Evolutionary conservation across 768 basidiomycete genomes (phyloP).

Genomic region (Trametes cingulata): DNA sequence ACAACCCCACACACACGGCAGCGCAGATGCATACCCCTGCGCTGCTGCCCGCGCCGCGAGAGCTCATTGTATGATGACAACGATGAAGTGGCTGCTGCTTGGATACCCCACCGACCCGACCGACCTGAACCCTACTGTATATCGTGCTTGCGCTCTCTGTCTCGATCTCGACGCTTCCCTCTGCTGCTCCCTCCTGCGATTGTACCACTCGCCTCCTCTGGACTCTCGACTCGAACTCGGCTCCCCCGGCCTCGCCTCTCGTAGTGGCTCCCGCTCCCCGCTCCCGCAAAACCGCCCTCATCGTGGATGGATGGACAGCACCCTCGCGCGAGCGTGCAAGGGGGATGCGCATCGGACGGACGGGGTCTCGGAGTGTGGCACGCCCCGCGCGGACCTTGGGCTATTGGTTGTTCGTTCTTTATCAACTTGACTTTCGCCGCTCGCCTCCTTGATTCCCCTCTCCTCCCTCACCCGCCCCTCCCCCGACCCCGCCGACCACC

Average conservation of each 20-base stretch:
- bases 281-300: constrained; percentile 7
- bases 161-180: neutral
- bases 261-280: constrained; percentile 1
- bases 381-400: constrained; percentile 43
- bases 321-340: neutral
- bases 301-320: neutral
- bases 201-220: constrained; percentile 9
- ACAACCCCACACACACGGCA: neutral
- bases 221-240: too few species aligned
- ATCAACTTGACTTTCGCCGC: constrained; percentile 43
- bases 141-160: constrained; percentile 21
- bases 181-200: constrained; percentile 9
- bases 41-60: constrained; percentile 15
- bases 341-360: too few species aligned
- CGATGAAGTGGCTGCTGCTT: constrained; percentile 21
- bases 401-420: constrained; percentile 65
- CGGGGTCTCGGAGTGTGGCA: neutral
- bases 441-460: constrained; percentile 24
- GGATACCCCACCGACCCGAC: constrained; percentile 30
- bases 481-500: neutral
- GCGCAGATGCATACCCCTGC: constrained; percentile 15
- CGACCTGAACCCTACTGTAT: constrained; percentile 18
- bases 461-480: constrained; percentile 27
- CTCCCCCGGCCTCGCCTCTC: neutral
- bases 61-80: constrained; percentile 17